Conservation (phyloP, 2,329 filamentous ascomycete species). For the Trichoderma atrobrunneum region DNA sequence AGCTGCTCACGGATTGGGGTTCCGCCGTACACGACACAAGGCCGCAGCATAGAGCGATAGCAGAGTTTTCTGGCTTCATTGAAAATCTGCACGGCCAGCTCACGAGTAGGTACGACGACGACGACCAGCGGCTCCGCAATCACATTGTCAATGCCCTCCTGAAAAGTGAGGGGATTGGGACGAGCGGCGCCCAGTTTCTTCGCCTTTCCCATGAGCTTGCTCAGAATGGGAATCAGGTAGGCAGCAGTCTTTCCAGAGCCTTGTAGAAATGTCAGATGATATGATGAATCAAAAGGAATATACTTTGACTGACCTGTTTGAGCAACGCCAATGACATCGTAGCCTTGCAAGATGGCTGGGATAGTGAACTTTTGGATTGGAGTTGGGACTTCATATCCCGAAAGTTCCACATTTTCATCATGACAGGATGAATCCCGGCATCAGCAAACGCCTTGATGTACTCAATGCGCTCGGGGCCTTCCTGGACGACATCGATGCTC, state of each 20-base stretch:
- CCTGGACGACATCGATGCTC: constrained; percentile 55
- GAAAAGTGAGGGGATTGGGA: constrained; percentile 60
- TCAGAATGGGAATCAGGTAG: constrained; percentile 84
- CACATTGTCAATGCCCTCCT: constrained; percentile 47
- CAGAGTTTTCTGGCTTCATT: constrained; percentile 90
- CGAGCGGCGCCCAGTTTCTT: constrained; percentile 80
- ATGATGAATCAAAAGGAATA: background rate
- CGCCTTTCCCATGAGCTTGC: constrained; percentile 91
- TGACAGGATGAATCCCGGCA: constrained; percentile 80
- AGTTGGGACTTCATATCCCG: constrained; percentile 70
- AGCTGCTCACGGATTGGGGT: constrained; percentile 68
- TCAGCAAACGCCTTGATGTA: constrained; percentile 62
- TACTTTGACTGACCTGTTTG: constrained; percentile 69
- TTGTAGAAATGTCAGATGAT: constrained; percentile 35
- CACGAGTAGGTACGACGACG: constrained; percentile 80
- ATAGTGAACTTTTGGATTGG: constrained; percentile 85
- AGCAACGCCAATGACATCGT: constrained; percentile 84
- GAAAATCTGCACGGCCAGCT: constrained; percentile 92
- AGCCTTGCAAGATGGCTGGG: constrained; percentile 70
- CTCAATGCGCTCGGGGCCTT: constrained; percentile 51
- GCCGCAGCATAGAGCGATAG: constrained; percentile 91
- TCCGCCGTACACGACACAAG: constrained; percentile 86
- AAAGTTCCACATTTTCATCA: constrained; percentile 75
- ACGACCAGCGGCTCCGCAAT: constrained; percentile 85
- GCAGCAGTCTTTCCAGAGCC: constrained; percentile 96